phyloP scores from a whole-genome alignment of 805 yeast species.

The Helenozyma baotianmanensis region DNA sequence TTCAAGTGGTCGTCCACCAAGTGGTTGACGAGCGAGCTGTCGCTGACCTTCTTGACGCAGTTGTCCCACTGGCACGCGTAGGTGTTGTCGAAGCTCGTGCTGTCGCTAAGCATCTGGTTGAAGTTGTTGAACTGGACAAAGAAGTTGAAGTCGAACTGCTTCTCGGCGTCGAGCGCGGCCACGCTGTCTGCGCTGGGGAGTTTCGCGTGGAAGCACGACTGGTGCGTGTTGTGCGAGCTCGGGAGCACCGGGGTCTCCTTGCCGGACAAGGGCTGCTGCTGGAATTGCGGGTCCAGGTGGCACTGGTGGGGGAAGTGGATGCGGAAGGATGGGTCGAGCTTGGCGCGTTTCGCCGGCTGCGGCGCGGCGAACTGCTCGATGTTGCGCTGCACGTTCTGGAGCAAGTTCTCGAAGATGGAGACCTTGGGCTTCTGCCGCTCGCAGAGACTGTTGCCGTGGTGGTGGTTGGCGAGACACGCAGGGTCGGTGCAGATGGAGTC shows the following conservation, averaged over 20 bases:
- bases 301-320: conserved; percentile 40
- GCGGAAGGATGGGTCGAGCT: conserved; percentile 17
- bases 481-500: not conserved
- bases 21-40: conserved; percentile 29
- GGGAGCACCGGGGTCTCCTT: conserved; percentile 1
- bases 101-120: conserved; percentile 10
- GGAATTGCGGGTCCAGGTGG: conserved; percentile 18
- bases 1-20: conserved; percentile 48
- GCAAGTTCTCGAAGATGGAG: conserved; percentile 36
- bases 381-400: conserved; percentile 32
- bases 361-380: conserved; percentile 14
- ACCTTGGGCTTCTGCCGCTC: conserved; percentile 25
- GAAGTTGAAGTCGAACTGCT: conserved; percentile 34
- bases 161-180: conserved; percentile 1
- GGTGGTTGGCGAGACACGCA: not conserved
- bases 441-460: conserved; percentile 21
- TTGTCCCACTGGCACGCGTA: conserved; percentile 63
- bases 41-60: conserved; percentile 44
- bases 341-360: conserved; percentile 1
- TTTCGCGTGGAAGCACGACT: conserved; percentile 44
- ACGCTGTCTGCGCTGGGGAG: conserved; percentile 21
- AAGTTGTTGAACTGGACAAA: conserved; percentile 32
- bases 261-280: not conserved
- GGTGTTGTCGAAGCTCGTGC: not conserved
- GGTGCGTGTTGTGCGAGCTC: conserved; percentile 21